A percentile compares a stretch with the other conserved stretches of the same genome.
Conservation (phyloP, 2,329 filamentous ascomycete genomes). For the Nannizzia gypsea region DNA sequence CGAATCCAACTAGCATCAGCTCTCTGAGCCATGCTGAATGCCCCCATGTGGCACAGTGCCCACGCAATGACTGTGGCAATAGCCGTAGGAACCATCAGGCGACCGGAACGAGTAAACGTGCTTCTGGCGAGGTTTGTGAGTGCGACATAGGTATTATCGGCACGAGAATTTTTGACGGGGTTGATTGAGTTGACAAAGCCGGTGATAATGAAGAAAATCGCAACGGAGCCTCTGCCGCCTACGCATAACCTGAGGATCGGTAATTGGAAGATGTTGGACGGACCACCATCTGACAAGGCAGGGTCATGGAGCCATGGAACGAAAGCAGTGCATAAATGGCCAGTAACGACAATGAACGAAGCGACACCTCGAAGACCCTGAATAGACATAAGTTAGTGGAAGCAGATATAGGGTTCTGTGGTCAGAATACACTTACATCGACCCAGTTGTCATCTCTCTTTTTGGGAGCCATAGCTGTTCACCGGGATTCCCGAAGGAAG, state of each 20-base stretch:
- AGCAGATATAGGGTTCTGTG: background rate
- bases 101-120: slow-evolving; percentile 17
- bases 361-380: slow-evolving; percentile 35
- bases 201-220: slow-evolving; percentile 23
- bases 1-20: slow-evolving; percentile 20
- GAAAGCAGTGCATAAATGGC: slow-evolving; percentile 33
- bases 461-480: slow-evolving; percentile 8
- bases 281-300: slow-evolving; percentile 15
- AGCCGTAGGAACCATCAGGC: slow-evolving; percentile 20
- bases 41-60: slow-evolving; percentile 18
- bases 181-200: slow-evolving; percentile 23
- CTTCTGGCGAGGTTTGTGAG: slow-evolving; percentile 17
- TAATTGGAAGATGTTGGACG: slow-evolving; percentile 17
- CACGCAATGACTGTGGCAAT: slow-evolving; percentile 17
- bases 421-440: slow-evolving; percentile 13
- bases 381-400: background rate
- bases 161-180: slow-evolving; percentile 18
- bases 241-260: slow-evolving; percentile 20
- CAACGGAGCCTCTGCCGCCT: slow-evolving; percentile 18
- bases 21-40: slow-evolving; percentile 16
- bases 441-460: slow-evolving; percentile 19
- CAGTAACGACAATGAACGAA: slow-evolving; percentile 33
- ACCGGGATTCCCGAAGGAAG: background rate
- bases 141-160: slow-evolving; percentile 16
- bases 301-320: slow-evolving; percentile 32